These are phyloP conservation scores for Xerocomellus dryophilus DNA, from an alignment of 768 basidiomycete genomes.

Conservation along the genomic window DNA sequence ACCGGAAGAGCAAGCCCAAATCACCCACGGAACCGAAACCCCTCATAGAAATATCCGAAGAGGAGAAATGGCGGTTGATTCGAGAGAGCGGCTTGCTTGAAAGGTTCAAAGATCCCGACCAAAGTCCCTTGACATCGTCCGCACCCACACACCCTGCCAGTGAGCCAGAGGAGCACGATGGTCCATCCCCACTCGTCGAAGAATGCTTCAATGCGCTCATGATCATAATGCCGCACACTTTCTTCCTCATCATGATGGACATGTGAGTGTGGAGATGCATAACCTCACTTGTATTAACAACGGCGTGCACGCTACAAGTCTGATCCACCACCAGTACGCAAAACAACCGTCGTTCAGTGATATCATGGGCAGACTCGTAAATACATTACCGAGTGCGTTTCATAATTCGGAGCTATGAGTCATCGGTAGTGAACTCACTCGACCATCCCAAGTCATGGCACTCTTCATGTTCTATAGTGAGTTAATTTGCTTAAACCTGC, in stretches of 20 bases:
- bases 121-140: background rate
- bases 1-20: constrained; percentile 19
- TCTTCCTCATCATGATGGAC: constrained; percentile 77
- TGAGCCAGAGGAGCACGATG: constrained; percentile 31
- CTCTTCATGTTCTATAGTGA: constrained; percentile 51
- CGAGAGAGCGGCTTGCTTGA: constrained; percentile 60
- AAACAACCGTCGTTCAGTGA: constrained; percentile 48
- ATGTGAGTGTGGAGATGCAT: constrained; percentile 51
- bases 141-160: background rate
- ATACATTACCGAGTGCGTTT: constrained; percentile 70
- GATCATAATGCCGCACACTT: constrained; percentile 71
- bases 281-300: background rate
- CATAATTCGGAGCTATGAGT: background rate
- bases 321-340: constrained; percentile 78
- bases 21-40: constrained; percentile 13
- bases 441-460: constrained; percentile 53
- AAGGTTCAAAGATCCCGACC: constrained; percentile 25
- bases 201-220: constrained; percentile 68
- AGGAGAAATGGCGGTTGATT: constrained; percentile 77
- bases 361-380: constrained; percentile 54
- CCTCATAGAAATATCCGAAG: constrained; percentile 57
- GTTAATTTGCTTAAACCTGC: background rate
- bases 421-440: background rate
- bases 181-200: constrained; percentile 47
- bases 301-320: constrained; percentile 37